Evolutionary conservation across 2,329 filamentous ascomycete genomes (phyloP).

Genomic region (Lithohypha guttulata): DNA sequence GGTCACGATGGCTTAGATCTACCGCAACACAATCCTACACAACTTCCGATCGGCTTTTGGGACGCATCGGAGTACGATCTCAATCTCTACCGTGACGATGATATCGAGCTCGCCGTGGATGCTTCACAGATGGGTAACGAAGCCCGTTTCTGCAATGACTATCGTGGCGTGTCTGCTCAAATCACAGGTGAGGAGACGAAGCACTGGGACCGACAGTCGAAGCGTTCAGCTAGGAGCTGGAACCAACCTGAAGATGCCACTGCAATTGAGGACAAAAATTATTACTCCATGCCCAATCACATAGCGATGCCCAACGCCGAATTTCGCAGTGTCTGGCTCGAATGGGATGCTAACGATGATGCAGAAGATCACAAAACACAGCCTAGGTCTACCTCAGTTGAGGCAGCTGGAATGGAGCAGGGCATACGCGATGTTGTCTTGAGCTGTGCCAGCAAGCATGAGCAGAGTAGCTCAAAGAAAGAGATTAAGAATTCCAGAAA

Average conservation of each 20-base stretch:
- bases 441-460: too few relatives aligned
- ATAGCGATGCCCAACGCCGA: conserved; percentile 26
- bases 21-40: background rate
- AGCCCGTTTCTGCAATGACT: conserved; percentile 44
- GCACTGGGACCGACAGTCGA: conserved; percentile 2
- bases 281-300: too few relatives aligned
- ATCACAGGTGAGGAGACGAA: conserved; percentile 23
- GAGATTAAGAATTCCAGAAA: too few relatives aligned
- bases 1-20: background rate
- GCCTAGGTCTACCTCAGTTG: too few relatives aligned
- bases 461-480: too few relatives aligned
- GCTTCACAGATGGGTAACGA: conserved; percentile 41
- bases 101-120: conserved; percentile 39
- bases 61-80: conserved; percentile 42
- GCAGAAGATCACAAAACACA: too few relatives aligned
- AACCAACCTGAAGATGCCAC: too few relatives aligned
- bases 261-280: too few relatives aligned
- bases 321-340: conserved; percentile 30
- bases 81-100: conserved; percentile 34
- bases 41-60: background rate
- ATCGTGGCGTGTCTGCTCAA: conserved; percentile 34
- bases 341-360: background rate
- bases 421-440: too few relatives aligned
- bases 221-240: conserved; percentile 4
- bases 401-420: too few relatives aligned